These are phyloP conservation scores for Rhodotorula kratochvilovae DNA, from an alignment of 768 basidiomycete genomes.

Conservation along the genomic window DNA sequence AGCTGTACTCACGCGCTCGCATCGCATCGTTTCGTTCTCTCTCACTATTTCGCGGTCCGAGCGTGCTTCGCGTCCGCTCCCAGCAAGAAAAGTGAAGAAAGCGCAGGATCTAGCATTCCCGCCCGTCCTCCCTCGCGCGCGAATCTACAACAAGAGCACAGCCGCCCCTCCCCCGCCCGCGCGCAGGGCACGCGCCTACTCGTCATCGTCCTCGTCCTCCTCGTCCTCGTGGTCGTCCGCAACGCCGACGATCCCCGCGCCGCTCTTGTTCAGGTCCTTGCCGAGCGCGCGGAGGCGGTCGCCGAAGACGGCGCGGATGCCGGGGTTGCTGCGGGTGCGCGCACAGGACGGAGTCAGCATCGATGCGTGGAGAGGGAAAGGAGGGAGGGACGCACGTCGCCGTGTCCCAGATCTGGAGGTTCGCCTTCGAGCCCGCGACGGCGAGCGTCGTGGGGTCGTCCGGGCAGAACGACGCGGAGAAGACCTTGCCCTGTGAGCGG, in stretches of 20 bases:
- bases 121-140: too few species aligned
- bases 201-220: constrained; percentile 22
- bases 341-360: neutral
- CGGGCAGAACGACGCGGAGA: constrained; percentile 83
- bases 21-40: too few species aligned
- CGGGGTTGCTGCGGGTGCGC: constrained; percentile 54
- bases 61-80: too few species aligned
- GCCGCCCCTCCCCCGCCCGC: too few species aligned
- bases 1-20: too few species aligned
- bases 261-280: constrained; percentile 37
- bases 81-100: too few species aligned
- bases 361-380: neutral
- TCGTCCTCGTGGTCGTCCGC: constrained; percentile 32
- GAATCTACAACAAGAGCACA: neutral
- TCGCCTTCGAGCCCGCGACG: constrained; percentile 89
- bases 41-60: too few species aligned
- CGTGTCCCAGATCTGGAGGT: constrained; percentile 92
- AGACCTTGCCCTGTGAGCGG: constrained; percentile 81
- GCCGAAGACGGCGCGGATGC: constrained; percentile 76
- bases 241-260: constrained; percentile 28
- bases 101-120: too few species aligned
- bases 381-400: constrained; percentile 52
- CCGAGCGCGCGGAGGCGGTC: constrained; percentile 56
- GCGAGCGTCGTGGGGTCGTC: constrained; percentile 91
- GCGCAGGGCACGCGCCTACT: neutral